phyloP scores from a whole-genome alignment of 768 basidiomycete species.

The Hemileccinum impolitum region DNA sequence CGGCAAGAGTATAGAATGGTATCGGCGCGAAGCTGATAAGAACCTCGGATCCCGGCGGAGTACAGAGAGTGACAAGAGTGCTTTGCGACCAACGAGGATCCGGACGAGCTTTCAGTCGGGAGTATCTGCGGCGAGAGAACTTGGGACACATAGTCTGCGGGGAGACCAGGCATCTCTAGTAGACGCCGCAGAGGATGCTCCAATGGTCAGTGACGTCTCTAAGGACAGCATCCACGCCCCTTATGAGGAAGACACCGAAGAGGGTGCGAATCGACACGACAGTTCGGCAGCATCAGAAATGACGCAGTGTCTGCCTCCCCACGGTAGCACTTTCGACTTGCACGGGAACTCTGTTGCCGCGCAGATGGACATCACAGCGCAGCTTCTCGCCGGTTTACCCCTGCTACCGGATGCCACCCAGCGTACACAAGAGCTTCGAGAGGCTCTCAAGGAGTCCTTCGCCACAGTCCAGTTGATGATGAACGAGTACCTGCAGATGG shows the following conservation, averaged over 20 bases:
- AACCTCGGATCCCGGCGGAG: constrained; percentile 35
- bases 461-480: constrained; percentile 53
- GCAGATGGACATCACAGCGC: constrained; percentile 74
- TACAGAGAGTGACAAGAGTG: constrained; percentile 47
- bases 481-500: constrained; percentile 67
- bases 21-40: constrained; percentile 40
- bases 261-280: constrained; percentile 38
- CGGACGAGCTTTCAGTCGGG: constrained; percentile 33
- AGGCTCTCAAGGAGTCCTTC: constrained; percentile 61
- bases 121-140: constrained; percentile 20
- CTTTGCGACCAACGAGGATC: constrained; percentile 27
- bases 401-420: constrained; percentile 29
- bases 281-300: constrained; percentile 46
- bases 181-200: constrained; percentile 16
- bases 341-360: constrained; percentile 67
- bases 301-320: constrained; percentile 45
- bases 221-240: constrained; percentile 25
- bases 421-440: constrained; percentile 34
- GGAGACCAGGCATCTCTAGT: constrained; percentile 24
- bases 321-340: constrained; percentile 56
- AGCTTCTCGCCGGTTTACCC: constrained; percentile 54
- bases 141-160: constrained; percentile 21
- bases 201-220: constrained; percentile 2
- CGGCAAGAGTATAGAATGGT: constrained; percentile 68
- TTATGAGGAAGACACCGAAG: constrained; percentile 28